A percentile compares a stretch with the other conserved stretches of the same genome.
Conservation (phyloP, 2,329 filamentous ascomycete genomes). For the Massarina eburnea region DNA sequence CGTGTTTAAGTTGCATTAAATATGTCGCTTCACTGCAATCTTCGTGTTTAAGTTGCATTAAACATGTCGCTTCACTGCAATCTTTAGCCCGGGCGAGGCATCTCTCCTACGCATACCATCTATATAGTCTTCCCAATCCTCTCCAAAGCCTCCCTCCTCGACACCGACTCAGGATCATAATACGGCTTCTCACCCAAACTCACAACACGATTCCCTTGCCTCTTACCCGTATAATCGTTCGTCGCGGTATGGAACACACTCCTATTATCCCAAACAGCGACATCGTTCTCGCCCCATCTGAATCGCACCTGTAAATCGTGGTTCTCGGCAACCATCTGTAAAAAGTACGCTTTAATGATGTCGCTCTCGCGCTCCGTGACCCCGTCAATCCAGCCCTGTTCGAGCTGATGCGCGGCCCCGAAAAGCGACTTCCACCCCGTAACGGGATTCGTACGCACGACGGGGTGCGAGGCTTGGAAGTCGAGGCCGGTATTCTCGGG, state of each 20-base stretch:
- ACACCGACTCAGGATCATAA: conserved; percentile 37
- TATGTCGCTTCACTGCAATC: too few species aligned
- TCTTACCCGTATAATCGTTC: conserved; percentile 5
- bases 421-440: conserved; percentile 41
- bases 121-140: too few species aligned
- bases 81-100: too few species aligned
- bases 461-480: conserved; percentile 26
- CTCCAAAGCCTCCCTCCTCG: conserved; percentile 25
- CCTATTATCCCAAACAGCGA: conserved; percentile 46
- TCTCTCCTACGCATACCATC: too few species aligned
- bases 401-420: conserved; percentile 25
- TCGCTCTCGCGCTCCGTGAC: conserved; percentile 41
- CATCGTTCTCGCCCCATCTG: conserved; percentile 43
- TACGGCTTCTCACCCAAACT: conserved; percentile 45
- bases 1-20: too few species aligned
- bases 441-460: conserved; percentile 35
- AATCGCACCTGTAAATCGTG: conserved; percentile 46
- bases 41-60: too few species aligned
- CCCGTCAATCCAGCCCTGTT: conserved; percentile 43
- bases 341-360: conserved; percentile 42
- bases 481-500: conserved; percentile 25
- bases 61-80: too few species aligned
- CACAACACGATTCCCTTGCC: conserved; percentile 26
- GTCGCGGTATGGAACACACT: conserved; percentile 33
- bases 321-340: conserved; percentile 43